Evolutionary conservation across 176 grass and related monocot genomes (phyloP).

Genomic region (Eremochloa ophiuroides): DNA sequence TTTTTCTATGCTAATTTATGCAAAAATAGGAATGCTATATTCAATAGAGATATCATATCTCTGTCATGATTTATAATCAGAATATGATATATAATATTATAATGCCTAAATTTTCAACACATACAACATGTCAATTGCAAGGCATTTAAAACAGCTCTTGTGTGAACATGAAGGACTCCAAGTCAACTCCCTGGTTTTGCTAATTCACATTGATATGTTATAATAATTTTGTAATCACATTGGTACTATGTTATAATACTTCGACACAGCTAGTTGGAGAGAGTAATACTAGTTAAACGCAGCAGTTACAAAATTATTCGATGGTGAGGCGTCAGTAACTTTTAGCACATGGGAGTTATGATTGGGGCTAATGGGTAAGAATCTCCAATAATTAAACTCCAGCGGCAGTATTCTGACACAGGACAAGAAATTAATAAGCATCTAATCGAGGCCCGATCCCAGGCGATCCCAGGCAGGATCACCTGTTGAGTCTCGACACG

Average conservation of each 20-base stretch:
- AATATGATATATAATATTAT: too few relatives aligned
- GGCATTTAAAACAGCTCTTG: background rate
- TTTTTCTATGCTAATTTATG: too few relatives aligned
- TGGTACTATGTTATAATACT: background rate
- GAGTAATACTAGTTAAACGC: background rate
- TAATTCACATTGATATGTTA: background rate
- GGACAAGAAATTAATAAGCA: conserved; percentile 27
- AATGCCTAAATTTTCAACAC: too few relatives aligned
- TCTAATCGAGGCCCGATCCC: conserved; percentile 27
- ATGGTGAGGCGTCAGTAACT: conserved; percentile 20
- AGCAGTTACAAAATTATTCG: background rate
- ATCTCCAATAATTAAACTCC: conserved; percentile 39
- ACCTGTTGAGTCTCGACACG: background rate
- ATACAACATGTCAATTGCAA: background rate
- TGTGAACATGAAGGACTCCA: background rate
- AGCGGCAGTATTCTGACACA: conserved; percentile 22
- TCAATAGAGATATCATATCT: too few relatives aligned
- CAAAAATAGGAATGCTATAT: too few relatives aligned
- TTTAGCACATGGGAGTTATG: conserved; percentile 44
- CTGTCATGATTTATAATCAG: too few relatives aligned
- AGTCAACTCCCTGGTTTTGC: background rate
- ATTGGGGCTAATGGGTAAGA: conserved; percentile 45
- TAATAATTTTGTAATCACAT: background rate
- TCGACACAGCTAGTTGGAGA: background rate
- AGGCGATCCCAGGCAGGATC: conserved; percentile 44